Percentiles rank a stretch among this genome's conserved stretches.
Conservation (phyloP, 2,329 filamentous ascomycete genomes). For the Aureobasidium subglaciale region DNA sequence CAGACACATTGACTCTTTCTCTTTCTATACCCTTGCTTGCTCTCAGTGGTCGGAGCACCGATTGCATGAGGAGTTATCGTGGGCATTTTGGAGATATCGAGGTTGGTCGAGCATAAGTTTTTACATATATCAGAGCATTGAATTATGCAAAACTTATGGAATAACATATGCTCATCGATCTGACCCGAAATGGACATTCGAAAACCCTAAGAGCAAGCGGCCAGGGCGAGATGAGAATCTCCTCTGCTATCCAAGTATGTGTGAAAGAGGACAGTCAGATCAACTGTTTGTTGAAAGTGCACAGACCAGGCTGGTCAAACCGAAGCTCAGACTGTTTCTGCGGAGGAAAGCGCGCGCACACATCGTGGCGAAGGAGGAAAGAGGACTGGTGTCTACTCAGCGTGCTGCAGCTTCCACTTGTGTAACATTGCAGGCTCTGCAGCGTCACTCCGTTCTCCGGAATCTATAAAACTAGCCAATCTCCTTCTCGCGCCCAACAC, state of each 20-base stretch:
- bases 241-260: no score
- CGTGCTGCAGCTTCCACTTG: conserved; percentile 8
- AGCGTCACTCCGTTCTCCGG: not conserved
- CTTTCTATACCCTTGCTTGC: no score
- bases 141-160: not conserved
- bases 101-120: no score
- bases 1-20: no score
- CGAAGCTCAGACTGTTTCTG: not conserved
- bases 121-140: no score
- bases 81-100: no score
- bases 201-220: no score
- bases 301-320: not conserved
- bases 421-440: conserved; percentile 10
- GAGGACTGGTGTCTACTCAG: not conserved
- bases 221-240: no score
- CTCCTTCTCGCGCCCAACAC: conserved; percentile 1
- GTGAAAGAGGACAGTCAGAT: not conserved
- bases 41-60: no score
- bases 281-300: not conserved
- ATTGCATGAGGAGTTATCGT: no score
- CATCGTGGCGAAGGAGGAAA: not conserved
- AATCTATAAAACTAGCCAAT: conserved; percentile 1
- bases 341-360: not conserved
- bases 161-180: no score
- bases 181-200: no score